Evolutionary conservation across 2,329 filamentous ascomycete species (phyloP).

Genomic region (Botrytis hyacinthi): DNA sequence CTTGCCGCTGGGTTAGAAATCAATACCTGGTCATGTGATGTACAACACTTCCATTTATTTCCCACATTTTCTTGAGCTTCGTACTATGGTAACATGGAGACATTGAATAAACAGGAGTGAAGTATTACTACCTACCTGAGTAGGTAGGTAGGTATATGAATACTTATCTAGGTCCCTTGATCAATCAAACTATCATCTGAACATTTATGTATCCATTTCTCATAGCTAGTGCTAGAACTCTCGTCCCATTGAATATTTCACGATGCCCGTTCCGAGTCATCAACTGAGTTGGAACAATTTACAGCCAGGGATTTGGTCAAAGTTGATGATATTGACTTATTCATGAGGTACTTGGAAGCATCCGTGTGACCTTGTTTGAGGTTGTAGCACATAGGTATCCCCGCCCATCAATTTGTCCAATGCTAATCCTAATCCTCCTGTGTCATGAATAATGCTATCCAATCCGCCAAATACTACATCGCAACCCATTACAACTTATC

Average conservation of each 20-base stretch:
- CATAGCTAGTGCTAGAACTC: not conserved
- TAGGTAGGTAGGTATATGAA: not conserved
- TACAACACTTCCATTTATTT: not conserved
- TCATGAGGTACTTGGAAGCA: not conserved
- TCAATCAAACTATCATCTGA: not conserved
- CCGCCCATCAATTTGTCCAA: not conserved
- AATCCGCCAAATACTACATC: not conserved
- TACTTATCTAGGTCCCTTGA: not conserved
- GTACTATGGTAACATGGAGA: not conserved
- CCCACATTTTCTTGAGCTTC: not conserved
- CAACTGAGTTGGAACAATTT: not conserved
- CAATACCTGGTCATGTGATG: slow-evolving; percentile 7
- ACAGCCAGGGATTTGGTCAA: not conserved
- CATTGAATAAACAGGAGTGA: not conserved
- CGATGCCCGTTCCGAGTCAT: not conserved
- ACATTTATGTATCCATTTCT: not conserved
- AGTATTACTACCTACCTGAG: not conserved
- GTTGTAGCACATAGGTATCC: not conserved
- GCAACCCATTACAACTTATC: not conserved
- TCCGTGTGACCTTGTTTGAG: not conserved
- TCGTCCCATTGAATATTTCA: not conserved
- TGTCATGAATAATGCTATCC: not conserved
- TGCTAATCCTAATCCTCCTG: not conserved
- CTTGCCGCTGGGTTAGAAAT: slow-evolving; percentile 11
- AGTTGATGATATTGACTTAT: not conserved